A percentile compares a stretch with the other conserved stretches of the same genome.
Evolutionary conservation across 345 rosid species (phyloP).

Genomic region (Moricandia arvensis): DNA sequence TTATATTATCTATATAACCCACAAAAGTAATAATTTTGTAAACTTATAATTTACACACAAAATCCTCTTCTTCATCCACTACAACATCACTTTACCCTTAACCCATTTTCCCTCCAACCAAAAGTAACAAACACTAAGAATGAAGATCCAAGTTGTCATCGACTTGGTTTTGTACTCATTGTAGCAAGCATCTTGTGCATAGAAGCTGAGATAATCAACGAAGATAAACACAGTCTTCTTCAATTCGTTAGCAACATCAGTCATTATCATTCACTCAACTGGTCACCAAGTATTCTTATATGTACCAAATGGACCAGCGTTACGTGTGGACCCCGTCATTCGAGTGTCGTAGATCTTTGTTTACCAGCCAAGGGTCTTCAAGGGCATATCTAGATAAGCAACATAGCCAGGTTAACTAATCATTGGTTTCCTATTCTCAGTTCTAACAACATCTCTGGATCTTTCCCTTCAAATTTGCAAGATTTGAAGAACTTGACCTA

Average conservation of each 20-base stretch:
- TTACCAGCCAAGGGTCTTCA: conserved; percentile 58
- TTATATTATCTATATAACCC: background rate
- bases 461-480: conserved; percentile 60
- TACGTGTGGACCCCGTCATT: conserved; percentile 51
- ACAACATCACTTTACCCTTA: conserved; percentile 26
- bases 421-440: conserved; percentile 62
- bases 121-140: background rate
- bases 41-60: conserved; percentile 14
- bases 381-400: conserved; percentile 53
- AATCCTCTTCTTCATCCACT: background rate
- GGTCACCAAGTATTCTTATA: conserved; percentile 55
- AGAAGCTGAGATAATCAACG: conserved; percentile 42
- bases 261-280: conserved; percentile 64
- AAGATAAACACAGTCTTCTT: conserved; percentile 67
- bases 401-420: conserved; percentile 59
- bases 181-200: conserved; percentile 39
- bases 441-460: conserved; percentile 69
- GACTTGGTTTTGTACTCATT: conserved; percentile 32
- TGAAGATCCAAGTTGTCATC: conserved; percentile 39
- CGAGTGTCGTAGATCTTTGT: conserved; percentile 56
- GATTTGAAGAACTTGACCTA: conserved; percentile 57
- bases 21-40: conserved; percentile 25
- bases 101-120: background rate
- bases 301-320: conserved; percentile 84
- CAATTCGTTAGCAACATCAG: conserved; percentile 54